These are phyloP conservation scores for Pontederia crassipes DNA, from an alignment of 176 grass and related monocot genomes.

Conservation along the genomic window DNA sequence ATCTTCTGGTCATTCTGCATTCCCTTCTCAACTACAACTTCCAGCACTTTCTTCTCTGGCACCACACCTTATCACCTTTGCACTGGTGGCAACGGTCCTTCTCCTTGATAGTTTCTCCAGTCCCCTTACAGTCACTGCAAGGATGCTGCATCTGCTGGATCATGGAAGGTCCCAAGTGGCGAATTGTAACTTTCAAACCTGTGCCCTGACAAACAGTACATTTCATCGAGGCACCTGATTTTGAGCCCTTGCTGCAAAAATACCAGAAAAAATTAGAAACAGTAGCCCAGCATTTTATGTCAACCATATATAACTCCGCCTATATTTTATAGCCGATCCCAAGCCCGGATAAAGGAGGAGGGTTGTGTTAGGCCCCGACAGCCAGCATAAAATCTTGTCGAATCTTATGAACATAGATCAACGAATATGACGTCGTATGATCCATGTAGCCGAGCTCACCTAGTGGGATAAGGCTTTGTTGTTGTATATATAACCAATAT, in stretches of 20 bases:
- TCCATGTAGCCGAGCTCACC: too few relatives aligned
- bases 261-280: neutral
- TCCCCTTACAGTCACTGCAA: slow-evolving; percentile 74
- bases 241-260: slow-evolving; percentile 64
- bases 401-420: too few relatives aligned
- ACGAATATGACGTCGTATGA: too few relatives aligned
- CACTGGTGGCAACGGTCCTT: slow-evolving; percentile 75
- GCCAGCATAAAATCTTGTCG: too few relatives aligned
- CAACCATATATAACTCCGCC: neutral
- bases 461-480: too few relatives aligned
- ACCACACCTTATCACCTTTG: slow-evolving; percentile 18
- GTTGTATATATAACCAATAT: neutral
- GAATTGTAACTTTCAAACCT: slow-evolving; percentile 57
- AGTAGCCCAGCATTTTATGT: neutral
- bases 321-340: too few relatives aligned
- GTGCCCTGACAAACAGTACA: slow-evolving; percentile 58
- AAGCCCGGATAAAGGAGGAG: too few relatives aligned
- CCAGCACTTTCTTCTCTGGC: slow-evolving; percentile 5
- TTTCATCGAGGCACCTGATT: slow-evolving; percentile 57
- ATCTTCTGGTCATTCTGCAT: slow-evolving; percentile 9
- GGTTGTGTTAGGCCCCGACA: too few relatives aligned
- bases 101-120: slow-evolving; percentile 63
- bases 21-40: slow-evolving; percentile 10
- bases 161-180: slow-evolving; percentile 72
- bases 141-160: slow-evolving; percentile 87